These are phyloP conservation scores for Fraxinus platypoda DNA, from an alignment of 305 asterid genomes.

Conservation along the genomic window DNA sequence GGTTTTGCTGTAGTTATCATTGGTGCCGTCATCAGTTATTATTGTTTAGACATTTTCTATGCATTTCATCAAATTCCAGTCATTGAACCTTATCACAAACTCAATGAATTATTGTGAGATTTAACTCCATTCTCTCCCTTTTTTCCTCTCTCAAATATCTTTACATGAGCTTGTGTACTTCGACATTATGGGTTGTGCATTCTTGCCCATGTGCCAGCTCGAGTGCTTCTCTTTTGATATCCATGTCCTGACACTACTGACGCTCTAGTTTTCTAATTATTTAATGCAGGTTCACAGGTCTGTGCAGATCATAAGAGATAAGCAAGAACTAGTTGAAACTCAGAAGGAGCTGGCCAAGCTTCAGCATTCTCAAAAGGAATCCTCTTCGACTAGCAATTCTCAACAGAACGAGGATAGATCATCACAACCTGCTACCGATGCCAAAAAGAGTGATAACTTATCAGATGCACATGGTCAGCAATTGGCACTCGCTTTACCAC, in stretches of 20 bases:
- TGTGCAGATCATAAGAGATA: slow-evolving; percentile 84
- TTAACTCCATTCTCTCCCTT: neutral
- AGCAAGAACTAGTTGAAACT: slow-evolving; percentile 88
- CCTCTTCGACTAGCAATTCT: slow-evolving; percentile 44
- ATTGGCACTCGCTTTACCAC: slow-evolving; percentile 70
- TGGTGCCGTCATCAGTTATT: neutral
- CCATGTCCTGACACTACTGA: neutral
- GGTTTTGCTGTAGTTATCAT: neutral
- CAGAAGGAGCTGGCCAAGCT: slow-evolving; percentile 91
- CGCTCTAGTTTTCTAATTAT: neutral
- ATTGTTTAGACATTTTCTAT: neutral
- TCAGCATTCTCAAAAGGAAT: slow-evolving; percentile 71
- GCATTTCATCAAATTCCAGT: neutral
- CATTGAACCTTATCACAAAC: neutral
- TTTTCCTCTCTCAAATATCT: neutral
- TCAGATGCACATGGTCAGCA: slow-evolving; percentile 59
- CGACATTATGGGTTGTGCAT: neutral
- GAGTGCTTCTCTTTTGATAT: neutral
- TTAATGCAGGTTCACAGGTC: slow-evolving; percentile 82
- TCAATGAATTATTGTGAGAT: neutral
- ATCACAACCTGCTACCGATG: slow-evolving; percentile 44
- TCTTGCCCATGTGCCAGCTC: neutral
- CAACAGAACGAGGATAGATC: slow-evolving; percentile 56
- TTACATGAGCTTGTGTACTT: neutral
- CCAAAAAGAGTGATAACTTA: slow-evolving; percentile 43